Evolutionary conservation across 148 eudicot species (phyloP).

Genomic region (Suaeda aralocaspica): DNA sequence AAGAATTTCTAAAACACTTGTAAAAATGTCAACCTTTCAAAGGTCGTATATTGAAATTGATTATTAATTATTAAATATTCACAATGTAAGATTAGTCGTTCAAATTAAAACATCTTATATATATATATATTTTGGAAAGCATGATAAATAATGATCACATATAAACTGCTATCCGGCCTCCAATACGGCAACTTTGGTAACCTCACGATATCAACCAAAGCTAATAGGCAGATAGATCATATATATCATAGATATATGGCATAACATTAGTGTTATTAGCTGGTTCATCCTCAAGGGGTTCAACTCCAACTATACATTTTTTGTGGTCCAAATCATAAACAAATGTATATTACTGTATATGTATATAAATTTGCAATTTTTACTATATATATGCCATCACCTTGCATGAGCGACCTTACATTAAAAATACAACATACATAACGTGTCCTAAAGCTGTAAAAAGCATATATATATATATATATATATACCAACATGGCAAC

Average conservation of each 20-base stretch:
- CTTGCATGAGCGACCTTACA: constrained; percentile 12
- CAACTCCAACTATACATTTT: not conserved
- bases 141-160: no score
- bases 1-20: no score
- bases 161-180: not conserved
- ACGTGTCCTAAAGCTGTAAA: constrained; percentile 9
- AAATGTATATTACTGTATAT: not conserved
- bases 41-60: no score
- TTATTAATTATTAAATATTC: no score
- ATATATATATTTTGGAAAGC: no score
- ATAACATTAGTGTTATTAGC: constrained; percentile 5
- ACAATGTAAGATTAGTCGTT: no score
- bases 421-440: not conserved
- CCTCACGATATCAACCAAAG: not conserved
- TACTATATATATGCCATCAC: not conserved
- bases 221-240: not conserved
- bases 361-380: not conserved
- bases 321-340: constrained; percentile 16
- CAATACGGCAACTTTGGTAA: not conserved
- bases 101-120: no score
- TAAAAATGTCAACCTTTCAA: no score
- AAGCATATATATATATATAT: no score
- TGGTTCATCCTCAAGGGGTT: not conserved
- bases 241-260: no score
- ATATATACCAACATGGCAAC: not conserved